These are phyloP conservation scores for Phytophthora fragariae DNA, from an alignment of 352 stramenopile species.

Conservation along the genomic window DNA sequence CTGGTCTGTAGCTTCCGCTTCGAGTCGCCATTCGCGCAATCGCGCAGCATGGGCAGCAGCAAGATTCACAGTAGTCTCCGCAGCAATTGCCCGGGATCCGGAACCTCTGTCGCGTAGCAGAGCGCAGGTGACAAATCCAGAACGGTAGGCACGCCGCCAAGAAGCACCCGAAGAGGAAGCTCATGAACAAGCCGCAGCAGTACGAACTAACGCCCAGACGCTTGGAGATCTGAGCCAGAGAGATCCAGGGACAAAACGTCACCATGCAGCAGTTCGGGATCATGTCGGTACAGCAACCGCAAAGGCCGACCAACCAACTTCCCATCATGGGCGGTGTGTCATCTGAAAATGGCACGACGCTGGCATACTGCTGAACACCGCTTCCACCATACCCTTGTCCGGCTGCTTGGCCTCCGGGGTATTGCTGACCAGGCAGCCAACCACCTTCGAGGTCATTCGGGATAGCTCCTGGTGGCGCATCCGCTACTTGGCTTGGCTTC, in stretches of 20 bases:
- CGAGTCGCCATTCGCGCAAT: slow-evolving; percentile 66
- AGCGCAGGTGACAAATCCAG: slow-evolving; percentile 51
- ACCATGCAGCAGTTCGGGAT: slow-evolving; percentile 53
- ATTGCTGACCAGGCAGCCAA: slow-evolving; percentile 17
- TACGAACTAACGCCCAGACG: slow-evolving; percentile 41
- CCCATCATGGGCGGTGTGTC: slow-evolving; percentile 33
- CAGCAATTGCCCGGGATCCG: slow-evolving; percentile 49
- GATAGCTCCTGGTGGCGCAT: slow-evolving; percentile 25
- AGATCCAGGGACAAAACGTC: slow-evolving; percentile 48
- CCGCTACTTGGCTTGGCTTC: slow-evolving; percentile 24
- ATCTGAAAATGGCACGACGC: slow-evolving; percentile 32
- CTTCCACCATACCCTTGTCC: slow-evolving; percentile 13
- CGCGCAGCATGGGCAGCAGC: slow-evolving; percentile 58
- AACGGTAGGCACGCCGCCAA: slow-evolving; percentile 21
- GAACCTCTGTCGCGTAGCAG: slow-evolving; percentile 46
- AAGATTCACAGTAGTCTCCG: slow-evolving; percentile 41
- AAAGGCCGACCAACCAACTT: slow-evolving; percentile 32
- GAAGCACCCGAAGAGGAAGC: slow-evolving; percentile 29
- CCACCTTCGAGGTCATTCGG: slow-evolving; percentile 31
- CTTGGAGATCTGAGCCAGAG: slow-evolving; percentile 44
- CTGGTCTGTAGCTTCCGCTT: slow-evolving; percentile 55
- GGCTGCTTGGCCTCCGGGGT: slow-evolving; percentile 6
- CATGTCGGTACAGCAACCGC: slow-evolving; percentile 39
- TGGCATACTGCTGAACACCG: slow-evolving; percentile 27
- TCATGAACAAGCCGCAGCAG: slow-evolving; percentile 22